Evolutionary conservation across 2,329 filamentous ascomycete species (phyloP).

Genomic region (Fusarium pilosicola): DNA sequence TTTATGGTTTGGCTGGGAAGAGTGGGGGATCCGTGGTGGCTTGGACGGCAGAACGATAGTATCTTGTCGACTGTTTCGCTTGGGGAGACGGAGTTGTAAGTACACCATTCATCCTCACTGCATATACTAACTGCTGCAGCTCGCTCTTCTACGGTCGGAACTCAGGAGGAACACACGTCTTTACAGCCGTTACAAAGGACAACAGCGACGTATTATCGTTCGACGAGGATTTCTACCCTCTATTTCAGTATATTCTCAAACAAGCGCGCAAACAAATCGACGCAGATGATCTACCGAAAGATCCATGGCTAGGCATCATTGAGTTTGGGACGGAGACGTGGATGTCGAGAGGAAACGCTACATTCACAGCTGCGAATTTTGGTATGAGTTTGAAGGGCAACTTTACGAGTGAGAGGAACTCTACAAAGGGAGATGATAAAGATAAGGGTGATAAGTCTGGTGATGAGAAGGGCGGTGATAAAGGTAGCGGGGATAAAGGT

Average conservation of each 20-base stretch:
- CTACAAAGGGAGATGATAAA: not conserved
- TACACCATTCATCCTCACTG: rapidly evolving
- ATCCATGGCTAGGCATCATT: slow-evolving; percentile 36
- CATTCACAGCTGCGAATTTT: slow-evolving; percentile 42
- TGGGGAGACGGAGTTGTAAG: slow-evolving; percentile 40
- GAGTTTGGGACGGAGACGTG: slow-evolving; percentile 43
- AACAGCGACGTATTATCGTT: slow-evolving; percentile 35
- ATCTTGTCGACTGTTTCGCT: slow-evolving; percentile 38
- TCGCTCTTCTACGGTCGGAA: slow-evolving; percentile 41
- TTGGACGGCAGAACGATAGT: slow-evolving; percentile 30
- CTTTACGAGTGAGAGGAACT: not conserved
- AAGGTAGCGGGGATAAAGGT: not conserved
- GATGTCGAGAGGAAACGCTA: slow-evolving; percentile 39
- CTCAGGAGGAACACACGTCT: slow-evolving; percentile 39
- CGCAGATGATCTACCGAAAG: slow-evolving; percentile 30
- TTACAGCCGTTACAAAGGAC: slow-evolving; percentile 31
- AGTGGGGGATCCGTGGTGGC: slow-evolving; percentile 43
- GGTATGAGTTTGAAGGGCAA: slow-evolving; percentile 31
- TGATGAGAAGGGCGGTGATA: not conserved
- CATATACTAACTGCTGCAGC: not conserved
- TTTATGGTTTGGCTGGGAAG: slow-evolving; percentile 43
- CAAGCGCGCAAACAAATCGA: slow-evolving; percentile 27
- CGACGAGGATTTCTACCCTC: slow-evolving; percentile 39
- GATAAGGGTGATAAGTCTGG: not conserved
- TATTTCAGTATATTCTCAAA: slow-evolving; percentile 40